Evolutionary conservation across 2,329 filamentous ascomycete genomes (phyloP).

Genomic region (Alternaria solani): DNA sequence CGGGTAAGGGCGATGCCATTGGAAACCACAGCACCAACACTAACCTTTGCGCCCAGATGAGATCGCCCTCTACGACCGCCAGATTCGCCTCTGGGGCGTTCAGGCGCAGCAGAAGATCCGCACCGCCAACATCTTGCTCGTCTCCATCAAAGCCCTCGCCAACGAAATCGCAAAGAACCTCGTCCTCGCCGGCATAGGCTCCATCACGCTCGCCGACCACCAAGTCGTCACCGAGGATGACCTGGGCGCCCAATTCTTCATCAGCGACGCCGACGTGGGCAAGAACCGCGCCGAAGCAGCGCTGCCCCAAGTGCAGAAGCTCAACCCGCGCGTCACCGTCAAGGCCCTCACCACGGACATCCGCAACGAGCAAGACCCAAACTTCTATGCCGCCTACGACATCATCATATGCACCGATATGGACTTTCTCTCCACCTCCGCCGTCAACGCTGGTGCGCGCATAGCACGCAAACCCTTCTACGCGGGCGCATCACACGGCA

Average conservation of each 20-base stretch:
- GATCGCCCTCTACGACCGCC: constrained; percentile 95
- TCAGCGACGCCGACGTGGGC: constrained; percentile 76
- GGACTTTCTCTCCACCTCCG: constrained; percentile 74
- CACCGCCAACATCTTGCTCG: constrained; percentile 85
- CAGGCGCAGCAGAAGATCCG: constrained; percentile 92
- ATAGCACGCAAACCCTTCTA: constrained; percentile 84
- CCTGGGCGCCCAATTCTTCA: constrained; percentile 73
- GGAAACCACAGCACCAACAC: constrained; percentile 7
- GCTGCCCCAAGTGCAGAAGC: constrained; percentile 76
- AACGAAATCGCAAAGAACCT: constrained; percentile 98
- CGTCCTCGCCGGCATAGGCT: constrained; percentile 89
- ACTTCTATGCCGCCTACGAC: constrained; percentile 82
- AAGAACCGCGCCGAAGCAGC: constrained; percentile 85
- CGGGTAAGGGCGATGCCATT: constrained; percentile 35
- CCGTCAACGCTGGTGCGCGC: constrained; percentile 87
- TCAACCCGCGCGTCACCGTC: constrained; percentile 89
- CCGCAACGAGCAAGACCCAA: constrained; percentile 64
- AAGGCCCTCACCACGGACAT: constrained; percentile 74
- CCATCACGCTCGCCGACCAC: constrained; percentile 86
- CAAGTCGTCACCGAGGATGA: constrained; percentile 79
- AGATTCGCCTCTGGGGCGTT: constrained; percentile 97
- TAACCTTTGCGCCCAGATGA: constrained; percentile 69
- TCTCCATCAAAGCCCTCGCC: constrained; percentile 85
- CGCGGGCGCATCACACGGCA: constrained; percentile 82
- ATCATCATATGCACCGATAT: constrained; percentile 91